Evolutionary conservation across 495 filamentous ascomycete species (phyloP), one percentile per base, ranked within the genome.

Genomic region (Rhypophila decipiens): DNA sequence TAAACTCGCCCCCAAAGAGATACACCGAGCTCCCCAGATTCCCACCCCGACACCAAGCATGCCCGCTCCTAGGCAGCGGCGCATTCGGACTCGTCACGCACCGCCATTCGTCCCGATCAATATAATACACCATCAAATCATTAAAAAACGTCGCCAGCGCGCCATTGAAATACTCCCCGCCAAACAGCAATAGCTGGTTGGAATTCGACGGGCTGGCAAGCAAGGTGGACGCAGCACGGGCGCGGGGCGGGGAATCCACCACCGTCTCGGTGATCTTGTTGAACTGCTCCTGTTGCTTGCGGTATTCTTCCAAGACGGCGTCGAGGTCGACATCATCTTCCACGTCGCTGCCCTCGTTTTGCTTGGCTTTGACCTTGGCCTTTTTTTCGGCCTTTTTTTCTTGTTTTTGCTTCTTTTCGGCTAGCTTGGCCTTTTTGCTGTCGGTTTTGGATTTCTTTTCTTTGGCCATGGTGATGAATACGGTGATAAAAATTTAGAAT

Each of bases 251-350:
- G 8, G 72, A 80, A 15, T 73, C 65, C n/a, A 77, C 82, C 2
- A 75, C 62, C 7, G 77, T 74, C 67, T 98, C 93, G 3, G 91
- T 96, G 57, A 98, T 80, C 71, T 95, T 95, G 52, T 91, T 78
- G 58, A 93, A 96, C 56, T 85, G 83, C 46, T 93, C 90, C 71
- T 98, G 93, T 67, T 90, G 65, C 51, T 66, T 72, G 45, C 77
- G 79, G 60, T 95, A 97, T 67, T 93, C 88, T 15, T 88, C 90
- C 11, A 97, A 82, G n/a, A 98, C 88, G n/a, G 84, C 81, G 64
- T 98, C 93, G 35, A 98, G 72, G 67, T 98, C 93, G n/a, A 90
- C 81, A 55, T 96, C 89, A 55, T 96, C 89, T 68, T 95, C 89
- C 31, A 72, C 86, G 59, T 93, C 86, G 61, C 85, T 89, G 58